Conservation (phyloP, 2,329 filamentous ascomycete genomes). For the Alternaria atra region DNA sequence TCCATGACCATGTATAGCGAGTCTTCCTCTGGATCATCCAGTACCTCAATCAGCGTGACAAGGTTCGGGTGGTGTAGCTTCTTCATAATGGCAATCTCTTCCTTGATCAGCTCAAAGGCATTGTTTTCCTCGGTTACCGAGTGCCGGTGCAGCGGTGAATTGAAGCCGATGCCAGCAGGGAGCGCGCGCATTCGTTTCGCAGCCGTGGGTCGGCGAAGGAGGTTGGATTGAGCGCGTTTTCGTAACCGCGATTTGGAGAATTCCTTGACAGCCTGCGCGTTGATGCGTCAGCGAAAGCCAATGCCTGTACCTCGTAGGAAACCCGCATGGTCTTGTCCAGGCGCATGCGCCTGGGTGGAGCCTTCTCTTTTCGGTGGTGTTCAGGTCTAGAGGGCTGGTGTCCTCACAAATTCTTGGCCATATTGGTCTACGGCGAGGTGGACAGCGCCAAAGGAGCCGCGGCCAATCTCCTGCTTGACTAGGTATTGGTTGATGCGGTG, state of each 20-base stretch:
- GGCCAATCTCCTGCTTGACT: constrained; percentile 94
- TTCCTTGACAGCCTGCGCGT: constrained; percentile 85
- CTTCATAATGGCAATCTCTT: constrained; percentile 99
- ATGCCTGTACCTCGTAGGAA: constrained; percentile 26
- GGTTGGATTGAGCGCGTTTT: constrained; percentile 88
- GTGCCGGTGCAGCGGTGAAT: constrained; percentile 70
- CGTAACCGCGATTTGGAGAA: constrained; percentile 93
- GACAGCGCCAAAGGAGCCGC: constrained; percentile 93
- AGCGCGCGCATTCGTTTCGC: constrained; percentile 63
- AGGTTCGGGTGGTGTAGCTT: constrained; percentile 94
- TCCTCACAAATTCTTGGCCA: constrained; percentile 87
- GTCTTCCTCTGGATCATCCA: constrained; percentile 95
- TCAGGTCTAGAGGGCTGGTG: constrained; percentile 30
- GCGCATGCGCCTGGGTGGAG: constrained; percentile 1
- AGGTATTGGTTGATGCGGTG: constrained; percentile 95
- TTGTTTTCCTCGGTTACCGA: constrained; percentile 69
- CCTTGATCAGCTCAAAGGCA: constrained; percentile 85
- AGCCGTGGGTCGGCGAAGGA: constrained; percentile 72
- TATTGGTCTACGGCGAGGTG: constrained; percentile 90
- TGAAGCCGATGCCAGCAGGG: constrained; percentile 64
- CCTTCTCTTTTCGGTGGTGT: constrained; percentile 6
- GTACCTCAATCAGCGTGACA: constrained; percentile 90
- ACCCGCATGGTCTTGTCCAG: constrained; percentile 33
- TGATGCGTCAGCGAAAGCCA: constrained; percentile 41
- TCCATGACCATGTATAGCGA: constrained; percentile 98